A percentile compares a stretch with the other conserved stretches of the same genome.
phyloP scores from a whole-genome alignment of 257 asterid species.

The Penstemon davidsonii region DNA sequence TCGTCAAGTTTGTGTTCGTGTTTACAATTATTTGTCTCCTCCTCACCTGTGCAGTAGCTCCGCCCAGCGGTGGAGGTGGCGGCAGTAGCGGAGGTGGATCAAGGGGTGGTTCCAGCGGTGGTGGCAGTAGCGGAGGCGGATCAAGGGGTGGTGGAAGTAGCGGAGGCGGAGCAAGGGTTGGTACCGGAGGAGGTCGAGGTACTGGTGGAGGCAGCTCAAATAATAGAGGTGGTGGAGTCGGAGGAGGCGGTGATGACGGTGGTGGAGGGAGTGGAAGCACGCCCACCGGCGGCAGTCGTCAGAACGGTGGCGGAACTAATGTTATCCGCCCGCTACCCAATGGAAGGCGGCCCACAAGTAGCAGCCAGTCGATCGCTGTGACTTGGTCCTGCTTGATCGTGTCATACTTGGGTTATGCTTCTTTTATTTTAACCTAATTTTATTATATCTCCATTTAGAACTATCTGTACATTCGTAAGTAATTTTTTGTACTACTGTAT shows the following conservation, averaged over 20 bases:
- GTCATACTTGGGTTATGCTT: constrained; percentile 20
- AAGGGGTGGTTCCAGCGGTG: constrained; percentile 4
- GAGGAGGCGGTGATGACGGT: constrained; percentile 3
- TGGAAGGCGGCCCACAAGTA: constrained; percentile 21
- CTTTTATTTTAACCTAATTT: not conserved
- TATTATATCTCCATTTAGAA: no score
- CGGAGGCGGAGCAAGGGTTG: not conserved
- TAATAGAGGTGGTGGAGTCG: not conserved
- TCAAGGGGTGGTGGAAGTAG: constrained; percentile 1
- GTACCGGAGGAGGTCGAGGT: constrained; percentile 8
- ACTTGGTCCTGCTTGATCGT: constrained; percentile 25
- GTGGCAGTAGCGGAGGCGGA: not conserved
- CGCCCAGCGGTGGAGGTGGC: constrained; percentile 26
- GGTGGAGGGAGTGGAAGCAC: constrained; percentile 7
- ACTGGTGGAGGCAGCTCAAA: not conserved
- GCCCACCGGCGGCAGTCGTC: not conserved
- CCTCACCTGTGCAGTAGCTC: constrained; percentile 36
- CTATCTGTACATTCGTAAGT: no score
- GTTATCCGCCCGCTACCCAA: constrained; percentile 27
- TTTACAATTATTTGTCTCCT: constrained; percentile 42
- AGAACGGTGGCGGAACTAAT: constrained; percentile 18
- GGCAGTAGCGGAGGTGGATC: constrained; percentile 23
- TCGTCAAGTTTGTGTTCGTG: constrained; percentile 27
- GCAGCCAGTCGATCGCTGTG: constrained; percentile 23
- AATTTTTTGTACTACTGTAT: no score